A percentile compares a stretch with the other conserved stretches of the same genome.
phyloP scores from a whole-genome alignment of 202 grass and related monocot species.

The Setaria italica region DNA sequence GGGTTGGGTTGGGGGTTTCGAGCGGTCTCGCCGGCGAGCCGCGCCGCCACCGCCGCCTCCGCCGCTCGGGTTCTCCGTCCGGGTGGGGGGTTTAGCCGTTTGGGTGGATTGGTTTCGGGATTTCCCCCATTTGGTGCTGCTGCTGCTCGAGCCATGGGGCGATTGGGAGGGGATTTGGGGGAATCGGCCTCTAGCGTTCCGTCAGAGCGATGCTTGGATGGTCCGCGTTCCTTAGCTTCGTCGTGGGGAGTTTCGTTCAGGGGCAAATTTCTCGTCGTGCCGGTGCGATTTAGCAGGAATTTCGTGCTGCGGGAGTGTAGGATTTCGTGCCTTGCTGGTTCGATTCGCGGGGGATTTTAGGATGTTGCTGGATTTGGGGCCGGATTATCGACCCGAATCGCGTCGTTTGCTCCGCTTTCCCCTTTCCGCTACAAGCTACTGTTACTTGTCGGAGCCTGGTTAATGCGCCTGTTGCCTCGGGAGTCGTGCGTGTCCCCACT shows the following conservation, averaged over 20 bases:
- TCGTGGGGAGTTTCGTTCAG: neutral
- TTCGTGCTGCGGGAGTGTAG: neutral
- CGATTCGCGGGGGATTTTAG: neutral
- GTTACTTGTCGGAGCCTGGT: neutral
- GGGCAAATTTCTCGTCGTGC: neutral
- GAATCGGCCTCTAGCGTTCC: neutral
- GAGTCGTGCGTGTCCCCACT: neutral
- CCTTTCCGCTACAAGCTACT: neutral
- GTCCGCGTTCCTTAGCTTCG: neutral
- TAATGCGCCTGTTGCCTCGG: neutral
- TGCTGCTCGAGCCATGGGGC: neutral
- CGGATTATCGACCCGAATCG: slow-evolving; percentile 13
- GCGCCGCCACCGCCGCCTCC: neutral
- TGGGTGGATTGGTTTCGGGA: neutral
- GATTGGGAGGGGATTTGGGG: neutral
- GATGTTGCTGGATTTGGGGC: neutral
- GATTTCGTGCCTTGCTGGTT: neutral
- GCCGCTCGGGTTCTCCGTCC: neutral
- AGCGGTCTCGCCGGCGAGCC: neutral
- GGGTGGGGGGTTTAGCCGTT: neutral
- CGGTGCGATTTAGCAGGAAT: neutral
- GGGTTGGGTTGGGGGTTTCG: neutral
- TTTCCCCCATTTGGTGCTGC: neutral
- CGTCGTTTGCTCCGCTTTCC: slow-evolving; percentile 8
- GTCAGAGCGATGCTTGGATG: neutral